Evolutionary conservation across 192 early-diverging fungal genomes (phyloP), one percentile per base, ranked within the genome.

Genomic region (Diversispora eburnea): DNA sequence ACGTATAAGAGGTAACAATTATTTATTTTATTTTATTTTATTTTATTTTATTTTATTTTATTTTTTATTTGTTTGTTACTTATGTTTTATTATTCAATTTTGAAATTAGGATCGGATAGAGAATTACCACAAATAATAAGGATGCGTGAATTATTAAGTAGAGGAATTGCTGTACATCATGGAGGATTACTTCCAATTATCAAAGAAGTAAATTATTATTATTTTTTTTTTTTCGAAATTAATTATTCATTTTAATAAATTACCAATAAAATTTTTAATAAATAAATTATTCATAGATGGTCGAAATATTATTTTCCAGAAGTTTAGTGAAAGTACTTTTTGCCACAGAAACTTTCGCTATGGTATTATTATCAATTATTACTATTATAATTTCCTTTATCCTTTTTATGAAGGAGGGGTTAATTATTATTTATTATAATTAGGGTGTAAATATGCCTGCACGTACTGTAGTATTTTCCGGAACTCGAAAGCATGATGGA

Each of bases 311-410:
- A 73, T 99, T 99, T 84, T 86, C 90, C 17, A 81, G 90, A 46
- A 93, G 94, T 3, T 82, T 98, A 45, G 94, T 99, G 47, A 90
- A 90, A 78, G 91, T 95, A 3, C 80, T 99, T 74, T 98, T 97
- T 87, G 97, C 97, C 0, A 99, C 97, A 3, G 97, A 99, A 80
- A 99, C 97, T 9, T 99, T 99, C 87, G 94, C 97, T 5, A 99
- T 99, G 96, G 85, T 87, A 72, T 60, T 59, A 17, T 42, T 17
- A 43, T 65, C 61, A 13, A 33, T 33, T 33, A 33, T n/a, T n/a
- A n/a, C n/a, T n/a, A n/a, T n/a, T n/a, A n/a, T n/a, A n/a, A n/a
- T n/a, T n/a, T n/a, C n/a, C n/a, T n/a, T n/a, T n/a, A n/a, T n/a
- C n/a, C n/a, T n/a, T n/a, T 33, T 33, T 33, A 33, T 33, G 25